Evolutionary conservation across 1,284 basidiomycete species (phyloP).

Genomic region (Veloporphyrellus conicus): DNA sequence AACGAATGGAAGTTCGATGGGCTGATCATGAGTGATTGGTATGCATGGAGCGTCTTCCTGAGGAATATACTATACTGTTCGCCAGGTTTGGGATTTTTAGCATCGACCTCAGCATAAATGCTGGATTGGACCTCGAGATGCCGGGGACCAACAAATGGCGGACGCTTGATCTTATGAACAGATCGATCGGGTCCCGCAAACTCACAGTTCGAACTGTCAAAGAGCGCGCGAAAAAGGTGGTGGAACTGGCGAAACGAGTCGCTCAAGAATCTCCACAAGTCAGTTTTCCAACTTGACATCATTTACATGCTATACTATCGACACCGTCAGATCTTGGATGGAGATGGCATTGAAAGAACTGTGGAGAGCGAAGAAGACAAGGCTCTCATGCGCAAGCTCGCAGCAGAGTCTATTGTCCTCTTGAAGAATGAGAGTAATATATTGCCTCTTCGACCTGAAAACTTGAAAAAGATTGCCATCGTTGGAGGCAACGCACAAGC

Average conservation of each 20-base stretch:
- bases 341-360: conserved; percentile 61
- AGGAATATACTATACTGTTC: not conserved
- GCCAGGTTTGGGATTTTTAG: conserved; percentile 66
- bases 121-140: conserved; percentile 79
- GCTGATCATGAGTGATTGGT: conserved; percentile 77
- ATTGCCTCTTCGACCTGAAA: conserved; percentile 54
- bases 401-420: conserved; percentile 65
- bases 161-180: conserved; percentile 58
- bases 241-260: conserved; percentile 62
- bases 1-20: conserved; percentile 76
- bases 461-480: conserved; percentile 65
- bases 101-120: conserved; percentile 62
- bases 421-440: conserved; percentile 64
- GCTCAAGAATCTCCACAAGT: conserved; percentile 61
- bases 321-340: conserved; percentile 52
- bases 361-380: conserved; percentile 56
- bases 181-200: conserved; percentile 62
- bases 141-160: conserved; percentile 70
- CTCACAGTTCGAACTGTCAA: conserved; percentile 62
- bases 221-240: conserved; percentile 61
- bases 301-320: not conserved
- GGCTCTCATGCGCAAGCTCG: conserved; percentile 60
- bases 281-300: conserved; percentile 1
- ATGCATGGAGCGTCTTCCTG: conserved; percentile 9
- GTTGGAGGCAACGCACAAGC: conserved; percentile 75